A percentile compares a stretch with the other conserved stretches of the same genome.
These are phyloP conservation scores for Hygrophila difformis DNA, from an alignment of 257 asterid species.

Conservation along the genomic window DNA sequence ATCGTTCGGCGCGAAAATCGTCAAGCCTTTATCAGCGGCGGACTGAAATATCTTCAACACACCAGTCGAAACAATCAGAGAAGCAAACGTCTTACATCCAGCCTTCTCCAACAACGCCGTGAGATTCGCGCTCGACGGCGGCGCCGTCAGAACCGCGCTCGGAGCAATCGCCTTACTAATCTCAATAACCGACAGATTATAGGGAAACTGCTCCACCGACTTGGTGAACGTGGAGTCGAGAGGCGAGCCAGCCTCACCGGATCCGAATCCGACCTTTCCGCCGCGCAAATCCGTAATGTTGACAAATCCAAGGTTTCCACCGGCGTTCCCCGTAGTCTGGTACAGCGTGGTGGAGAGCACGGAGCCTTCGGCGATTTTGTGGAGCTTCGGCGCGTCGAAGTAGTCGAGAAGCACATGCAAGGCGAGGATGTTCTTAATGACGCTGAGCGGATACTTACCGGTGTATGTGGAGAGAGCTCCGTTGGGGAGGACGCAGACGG, in stretches of 20 bases:
- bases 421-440: conserved; percentile 49
- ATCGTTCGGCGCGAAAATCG: conserved; percentile 82
- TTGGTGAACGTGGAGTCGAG: conserved; percentile 49
- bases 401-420: conserved; percentile 86
- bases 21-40: conserved; percentile 53
- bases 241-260: conserved; percentile 64
- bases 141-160: conserved; percentile 48
- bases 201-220: conserved; percentile 55
- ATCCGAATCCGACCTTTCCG: conserved; percentile 88
- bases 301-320: conserved; percentile 67
- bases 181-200: conserved; percentile 72
- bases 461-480: conserved; percentile 56
- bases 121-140: conserved; percentile 49
- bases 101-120: conserved; percentile 74
- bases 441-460: conserved; percentile 59
- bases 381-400: conserved; percentile 74
- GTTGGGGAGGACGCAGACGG: conserved; percentile 68
- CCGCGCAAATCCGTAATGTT: conserved; percentile 80
- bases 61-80: conserved; percentile 42
- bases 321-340: conserved; percentile 92
- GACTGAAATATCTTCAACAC: conserved; percentile 52
- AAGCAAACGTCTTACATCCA: conserved; percentile 81
- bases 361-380: conserved; percentile 73
- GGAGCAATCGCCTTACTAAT: conserved; percentile 69
- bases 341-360: conserved; percentile 79